phyloP scores from a whole-genome alignment of 2,329 filamentous ascomycete genomes.

The Trichophyton benhamiae region DNA sequence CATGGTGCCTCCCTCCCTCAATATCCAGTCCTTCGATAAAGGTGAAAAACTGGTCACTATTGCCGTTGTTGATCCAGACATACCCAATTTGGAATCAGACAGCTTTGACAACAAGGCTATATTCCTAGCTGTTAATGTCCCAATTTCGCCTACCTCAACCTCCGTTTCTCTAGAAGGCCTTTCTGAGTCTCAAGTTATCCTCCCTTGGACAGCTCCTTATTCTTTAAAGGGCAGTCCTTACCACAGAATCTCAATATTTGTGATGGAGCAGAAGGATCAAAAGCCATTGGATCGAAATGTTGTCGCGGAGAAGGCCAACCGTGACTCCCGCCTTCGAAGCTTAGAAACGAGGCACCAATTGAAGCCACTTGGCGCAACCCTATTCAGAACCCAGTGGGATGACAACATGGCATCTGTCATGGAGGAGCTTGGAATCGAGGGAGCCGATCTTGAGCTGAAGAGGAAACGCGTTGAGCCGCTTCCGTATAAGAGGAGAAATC shows the following conservation, averaged over 20 bases:
- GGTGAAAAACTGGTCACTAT: conserved; percentile 74
- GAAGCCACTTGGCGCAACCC: conserved; percentile 63
- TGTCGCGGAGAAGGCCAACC: conserved; percentile 40
- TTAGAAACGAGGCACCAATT: conserved; percentile 60
- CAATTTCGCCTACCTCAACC: conserved; percentile 48
- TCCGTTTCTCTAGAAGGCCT: conserved; percentile 55
- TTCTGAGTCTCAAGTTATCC: conserved; percentile 53
- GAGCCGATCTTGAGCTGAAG: conserved; percentile 74
- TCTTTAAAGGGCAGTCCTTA: conserved; percentile 84
- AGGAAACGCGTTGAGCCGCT: conserved; percentile 59
- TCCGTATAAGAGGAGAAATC: conserved; percentile 50
- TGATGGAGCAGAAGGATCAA: conserved; percentile 65
- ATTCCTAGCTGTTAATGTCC: conserved; percentile 66
- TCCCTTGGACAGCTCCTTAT: conserved; percentile 74
- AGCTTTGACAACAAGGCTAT: conserved; percentile 72
- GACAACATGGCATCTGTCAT: conserved; percentile 78
- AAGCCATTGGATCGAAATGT: conserved; percentile 45
- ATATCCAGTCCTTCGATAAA: conserved; percentile 71
- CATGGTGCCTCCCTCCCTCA: conserved; percentile 60
- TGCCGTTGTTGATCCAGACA: conserved; percentile 78
- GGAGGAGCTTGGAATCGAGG: conserved; percentile 60
- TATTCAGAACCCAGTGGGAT: conserved; percentile 88
- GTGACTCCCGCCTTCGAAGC: conserved; percentile 64
- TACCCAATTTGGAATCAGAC: conserved; percentile 65
- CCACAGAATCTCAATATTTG: conserved; percentile 72